Conservation (phyloP, 306 rosid species). For the Oxytropis ochrocephala region DNA sequence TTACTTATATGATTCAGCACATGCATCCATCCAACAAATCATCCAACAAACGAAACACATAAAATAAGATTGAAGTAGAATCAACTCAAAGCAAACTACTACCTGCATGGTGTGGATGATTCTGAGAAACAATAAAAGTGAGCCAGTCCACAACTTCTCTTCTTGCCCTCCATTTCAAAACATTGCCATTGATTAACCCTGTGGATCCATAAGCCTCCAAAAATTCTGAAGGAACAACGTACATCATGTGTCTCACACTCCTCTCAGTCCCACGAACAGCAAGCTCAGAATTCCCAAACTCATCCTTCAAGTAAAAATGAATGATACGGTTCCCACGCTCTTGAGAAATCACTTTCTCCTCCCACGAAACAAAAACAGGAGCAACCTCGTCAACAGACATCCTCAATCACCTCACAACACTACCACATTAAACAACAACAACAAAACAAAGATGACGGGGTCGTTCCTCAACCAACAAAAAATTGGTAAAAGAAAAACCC, state of each 20-base stretch:
- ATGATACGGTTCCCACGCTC: constrained; percentile 75
- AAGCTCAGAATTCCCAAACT: constrained; percentile 43
- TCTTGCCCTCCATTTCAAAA: constrained; percentile 66
- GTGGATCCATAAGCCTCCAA: constrained; percentile 40
- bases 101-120: constrained; percentile 1
- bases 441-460: background rate
- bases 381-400: constrained; percentile 33
- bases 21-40: background rate
- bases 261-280: constrained; percentile 86
- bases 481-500: constrained; percentile 23
- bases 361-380: constrained; percentile 65
- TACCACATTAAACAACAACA: constrained; percentile 25
- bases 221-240: constrained; percentile 57
- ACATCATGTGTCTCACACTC: constrained; percentile 85
- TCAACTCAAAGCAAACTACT: constrained; percentile 20
- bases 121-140: constrained; percentile 45
- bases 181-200: constrained; percentile 30
- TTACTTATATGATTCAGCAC: background rate
- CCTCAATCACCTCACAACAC: background rate
- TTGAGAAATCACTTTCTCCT: constrained; percentile 62
- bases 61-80: constrained; percentile 19
- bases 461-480: constrained; percentile 19
- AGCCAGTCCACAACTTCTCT: constrained; percentile 86
- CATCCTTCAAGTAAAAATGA: constrained; percentile 63
- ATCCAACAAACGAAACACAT: background rate